Conservation (phyloP, 1,284 basidiomycete species). For the Apiotrichum akiyoshidainum region DNA sequence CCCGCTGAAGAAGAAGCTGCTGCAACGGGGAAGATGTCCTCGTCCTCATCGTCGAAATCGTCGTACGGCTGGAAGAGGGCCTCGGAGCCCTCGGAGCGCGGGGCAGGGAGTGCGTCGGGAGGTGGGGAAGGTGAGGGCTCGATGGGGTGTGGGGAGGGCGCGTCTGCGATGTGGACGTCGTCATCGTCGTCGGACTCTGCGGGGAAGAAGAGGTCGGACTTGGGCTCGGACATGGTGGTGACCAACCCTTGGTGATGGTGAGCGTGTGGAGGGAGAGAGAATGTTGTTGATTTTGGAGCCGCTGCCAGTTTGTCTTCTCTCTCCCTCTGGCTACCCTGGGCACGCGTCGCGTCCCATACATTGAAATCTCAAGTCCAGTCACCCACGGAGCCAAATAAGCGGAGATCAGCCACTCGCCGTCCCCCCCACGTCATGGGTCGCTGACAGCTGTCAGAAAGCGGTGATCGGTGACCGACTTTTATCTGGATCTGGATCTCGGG, state of each 20-base stretch:
- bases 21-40: conserved; percentile 1
- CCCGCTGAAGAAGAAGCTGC: background rate
- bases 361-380: conserved; percentile 6
- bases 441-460: no score
- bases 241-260: background rate
- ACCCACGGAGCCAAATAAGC: conserved; percentile 3
- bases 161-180: background rate
- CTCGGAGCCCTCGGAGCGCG: conserved; percentile 1
- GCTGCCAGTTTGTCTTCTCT: no score
- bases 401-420: background rate
- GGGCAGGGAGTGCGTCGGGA: background rate
- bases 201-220: conserved; percentile 22
- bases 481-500: no score
- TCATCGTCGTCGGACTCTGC: conserved; percentile 23
- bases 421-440: no score
- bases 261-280: no score
- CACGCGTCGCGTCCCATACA: conserved; percentile 8
- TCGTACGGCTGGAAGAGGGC: conserved; percentile 12
- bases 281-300: background rate
- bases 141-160: background rate
- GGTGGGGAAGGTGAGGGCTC: background rate
- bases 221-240: conserved; percentile 1
- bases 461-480: no score
- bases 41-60: conserved; percentile 9
- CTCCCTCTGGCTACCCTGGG: background rate